Conservation (phyloP, 352 stramenopile genomes). For the Globisporangium camurandrum region DNA sequence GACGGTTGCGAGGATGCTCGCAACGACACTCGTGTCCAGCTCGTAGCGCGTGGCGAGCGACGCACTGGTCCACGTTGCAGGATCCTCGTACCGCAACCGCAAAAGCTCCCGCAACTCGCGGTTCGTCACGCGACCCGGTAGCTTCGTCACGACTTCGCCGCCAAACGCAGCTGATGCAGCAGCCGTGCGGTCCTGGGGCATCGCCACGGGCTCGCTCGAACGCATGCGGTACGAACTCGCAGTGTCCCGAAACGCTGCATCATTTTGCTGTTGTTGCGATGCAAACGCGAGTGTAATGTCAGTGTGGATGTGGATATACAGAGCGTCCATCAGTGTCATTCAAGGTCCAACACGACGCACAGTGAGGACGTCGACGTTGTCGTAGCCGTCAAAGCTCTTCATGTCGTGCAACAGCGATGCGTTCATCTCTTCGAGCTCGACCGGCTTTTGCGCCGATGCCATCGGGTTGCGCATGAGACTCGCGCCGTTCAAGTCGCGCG, state of each 20-base stretch:
- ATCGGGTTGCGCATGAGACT: slow-evolving; percentile 16
- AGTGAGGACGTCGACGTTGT: slow-evolving; percentile 37
- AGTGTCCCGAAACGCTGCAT: slow-evolving; percentile 41
- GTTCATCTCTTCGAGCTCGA: slow-evolving; percentile 55
- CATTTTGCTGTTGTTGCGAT: slow-evolving; percentile 28
- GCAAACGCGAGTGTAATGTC: neutral
- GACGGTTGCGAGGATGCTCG: slow-evolving; percentile 25
- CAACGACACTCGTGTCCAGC: slow-evolving; percentile 26
- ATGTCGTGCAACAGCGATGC: slow-evolving; percentile 35
- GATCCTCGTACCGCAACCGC: slow-evolving; percentile 58
- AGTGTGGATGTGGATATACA: too few relatives aligned
- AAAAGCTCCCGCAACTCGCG: slow-evolving; percentile 47
- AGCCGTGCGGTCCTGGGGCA: slow-evolving; percentile 48
- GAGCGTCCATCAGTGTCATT: neutral
- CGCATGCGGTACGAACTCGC: slow-evolving; percentile 52
- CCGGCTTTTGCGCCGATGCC: slow-evolving; percentile 7
- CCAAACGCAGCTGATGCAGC: slow-evolving; percentile 29
- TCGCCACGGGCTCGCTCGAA: slow-evolving; percentile 27
- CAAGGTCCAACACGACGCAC: slow-evolving; percentile 6
- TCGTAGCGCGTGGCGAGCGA: slow-evolving; percentile 44
- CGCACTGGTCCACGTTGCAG: slow-evolving; percentile 32
- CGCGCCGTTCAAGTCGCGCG: slow-evolving; percentile 15
- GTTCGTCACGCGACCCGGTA: slow-evolving; percentile 43
- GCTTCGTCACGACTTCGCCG: slow-evolving; percentile 22
- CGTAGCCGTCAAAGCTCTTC: slow-evolving; percentile 45